Conservation (phyloP, 192 early-diverging fungal species). For the Allomyces macrogynus region DNA sequence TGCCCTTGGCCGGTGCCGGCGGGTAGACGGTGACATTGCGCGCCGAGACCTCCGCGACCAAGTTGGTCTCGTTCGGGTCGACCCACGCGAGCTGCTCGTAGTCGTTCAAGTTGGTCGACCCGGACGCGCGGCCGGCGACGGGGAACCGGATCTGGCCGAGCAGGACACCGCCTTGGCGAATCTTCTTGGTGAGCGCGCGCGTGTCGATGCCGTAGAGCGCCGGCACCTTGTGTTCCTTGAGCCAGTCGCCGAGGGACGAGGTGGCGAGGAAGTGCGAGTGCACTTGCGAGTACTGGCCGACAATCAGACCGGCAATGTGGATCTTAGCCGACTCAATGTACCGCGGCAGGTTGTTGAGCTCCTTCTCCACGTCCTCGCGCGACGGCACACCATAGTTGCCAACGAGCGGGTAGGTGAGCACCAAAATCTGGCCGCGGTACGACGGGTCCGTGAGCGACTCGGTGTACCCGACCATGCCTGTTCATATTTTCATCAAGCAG, state of each 20-base stretch:
- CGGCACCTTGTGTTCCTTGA: constrained; percentile 79
- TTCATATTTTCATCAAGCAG: background rate
- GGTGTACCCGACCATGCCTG: constrained; percentile 95
- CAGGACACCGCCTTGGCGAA: constrained; percentile 71
- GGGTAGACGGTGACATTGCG: constrained; percentile 55
- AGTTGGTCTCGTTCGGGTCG: constrained; percentile 81
- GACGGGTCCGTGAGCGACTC: constrained; percentile 96
- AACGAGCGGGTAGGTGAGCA: constrained; percentile 90
- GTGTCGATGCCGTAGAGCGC: constrained; percentile 92
- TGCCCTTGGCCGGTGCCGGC: constrained; percentile 34
- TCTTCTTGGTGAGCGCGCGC: constrained; percentile 89
- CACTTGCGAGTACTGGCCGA: constrained; percentile 78
- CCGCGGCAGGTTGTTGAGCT: constrained; percentile 68
- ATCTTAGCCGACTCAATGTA: constrained; percentile 93
- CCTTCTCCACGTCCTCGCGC: constrained; percentile 56
- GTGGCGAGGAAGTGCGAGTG: constrained; percentile 82
- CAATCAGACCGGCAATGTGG: constrained; percentile 78
- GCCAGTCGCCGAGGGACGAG: constrained; percentile 68
- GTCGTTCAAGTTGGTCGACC: constrained; percentile 32
- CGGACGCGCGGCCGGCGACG: constrained; percentile 17
- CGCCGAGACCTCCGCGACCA: constrained; percentile 89
- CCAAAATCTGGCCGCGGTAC: constrained; percentile 93
- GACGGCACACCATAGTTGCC: constrained; percentile 98
- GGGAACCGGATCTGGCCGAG: constrained; percentile 86
- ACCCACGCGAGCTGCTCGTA: constrained; percentile 72